These are phyloP conservation scores for Daldinia decipiens DNA, from an alignment of 495 filamentous ascomycete genomes.

Conservation along the genomic window DNA sequence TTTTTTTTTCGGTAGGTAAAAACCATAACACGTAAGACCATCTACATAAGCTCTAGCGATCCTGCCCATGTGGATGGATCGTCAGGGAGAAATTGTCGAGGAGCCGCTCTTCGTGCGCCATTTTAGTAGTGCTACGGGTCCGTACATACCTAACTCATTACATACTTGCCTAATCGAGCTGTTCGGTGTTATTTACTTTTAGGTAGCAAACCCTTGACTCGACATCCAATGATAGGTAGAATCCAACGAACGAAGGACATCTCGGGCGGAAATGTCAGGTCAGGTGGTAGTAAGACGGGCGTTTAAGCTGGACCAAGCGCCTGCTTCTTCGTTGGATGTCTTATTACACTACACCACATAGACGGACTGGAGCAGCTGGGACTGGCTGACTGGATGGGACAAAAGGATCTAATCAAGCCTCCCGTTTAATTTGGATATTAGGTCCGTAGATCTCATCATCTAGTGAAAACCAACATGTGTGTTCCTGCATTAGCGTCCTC, in stretches of 20 bases:
- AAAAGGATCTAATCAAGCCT: background rate
- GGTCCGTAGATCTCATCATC: background rate
- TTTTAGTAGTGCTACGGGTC: slow-evolving; percentile 4
- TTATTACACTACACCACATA: slow-evolving; percentile 5
- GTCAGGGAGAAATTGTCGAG: slow-evolving; percentile 37
- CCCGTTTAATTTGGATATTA: slow-evolving; percentile 13
- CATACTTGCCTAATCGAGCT: slow-evolving; percentile 35
- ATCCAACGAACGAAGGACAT: background rate
- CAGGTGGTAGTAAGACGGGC: slow-evolving; percentile 23
- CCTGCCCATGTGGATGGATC: slow-evolving; percentile 13
- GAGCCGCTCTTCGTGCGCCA: slow-evolving; percentile 29
- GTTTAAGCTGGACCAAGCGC: slow-evolving; percentile 29
- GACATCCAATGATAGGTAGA: slow-evolving; percentile 11
- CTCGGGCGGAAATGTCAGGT: slow-evolving; percentile 15
- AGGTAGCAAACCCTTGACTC: slow-evolving; percentile 12
- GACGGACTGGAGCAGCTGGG: background rate
- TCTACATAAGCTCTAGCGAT: slow-evolving; percentile 12
- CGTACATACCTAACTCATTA: slow-evolving; percentile 3
- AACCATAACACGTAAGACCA: slow-evolving; percentile 7
- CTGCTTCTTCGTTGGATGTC: background rate
- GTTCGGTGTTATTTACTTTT: slow-evolving; percentile 1
- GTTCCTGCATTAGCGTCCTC: slow-evolving; percentile 44
- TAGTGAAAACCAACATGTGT: slow-evolving; percentile 21
- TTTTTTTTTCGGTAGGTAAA: slow-evolving; percentile 29
- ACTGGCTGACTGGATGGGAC: background rate